Conservation (phyloP, 208 protist species). For the Perkinsela sp. region DNA sequence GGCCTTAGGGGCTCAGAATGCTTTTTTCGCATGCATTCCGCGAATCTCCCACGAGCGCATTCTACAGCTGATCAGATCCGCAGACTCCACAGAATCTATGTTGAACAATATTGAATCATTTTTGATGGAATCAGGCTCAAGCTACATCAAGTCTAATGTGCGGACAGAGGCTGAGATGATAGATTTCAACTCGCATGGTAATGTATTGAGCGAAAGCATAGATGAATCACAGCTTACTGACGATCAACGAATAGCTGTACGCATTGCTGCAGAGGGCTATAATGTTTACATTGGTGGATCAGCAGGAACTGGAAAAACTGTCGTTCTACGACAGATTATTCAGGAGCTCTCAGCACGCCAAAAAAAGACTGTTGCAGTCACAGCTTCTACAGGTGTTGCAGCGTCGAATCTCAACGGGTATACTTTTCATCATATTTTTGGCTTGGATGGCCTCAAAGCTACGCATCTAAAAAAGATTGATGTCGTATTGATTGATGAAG, state of each 20-base stretch:
- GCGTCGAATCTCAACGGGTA: conserved; percentile 56
- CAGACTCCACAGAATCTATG: background rate
- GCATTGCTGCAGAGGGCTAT: conserved; percentile 24
- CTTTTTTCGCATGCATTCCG: background rate
- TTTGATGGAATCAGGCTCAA: background rate
- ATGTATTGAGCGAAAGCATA: background rate
- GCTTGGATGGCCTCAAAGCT: conserved; percentile 12
- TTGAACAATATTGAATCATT: background rate
- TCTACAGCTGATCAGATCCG: background rate
- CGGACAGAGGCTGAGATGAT: background rate
- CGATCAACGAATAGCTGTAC: conserved; percentile 28
- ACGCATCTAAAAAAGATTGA: conserved; percentile 29
- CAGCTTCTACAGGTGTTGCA: conserved; percentile 54
- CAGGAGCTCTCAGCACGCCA: conserved; percentile 16
- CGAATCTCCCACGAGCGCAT: background rate
- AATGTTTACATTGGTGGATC: conserved; percentile 47
- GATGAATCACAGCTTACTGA: conserved; percentile 14
- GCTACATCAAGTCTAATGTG: background rate
- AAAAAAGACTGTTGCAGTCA: conserved; percentile 47
- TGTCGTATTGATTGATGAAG: conserved; percentile 66
- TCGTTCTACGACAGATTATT: conserved; percentile 44
- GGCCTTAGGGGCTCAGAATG: background rate
- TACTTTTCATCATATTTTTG: conserved; percentile 62
- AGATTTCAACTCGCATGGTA: background rate
- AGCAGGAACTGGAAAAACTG: conserved; percentile 62